A percentile compares a stretch with the other conserved stretches of the same genome.
These are phyloP conservation scores for Aspergillus sp. DNA, from an alignment of 2,329 filamentous ascomycete species.

Conservation along the genomic window DNA sequence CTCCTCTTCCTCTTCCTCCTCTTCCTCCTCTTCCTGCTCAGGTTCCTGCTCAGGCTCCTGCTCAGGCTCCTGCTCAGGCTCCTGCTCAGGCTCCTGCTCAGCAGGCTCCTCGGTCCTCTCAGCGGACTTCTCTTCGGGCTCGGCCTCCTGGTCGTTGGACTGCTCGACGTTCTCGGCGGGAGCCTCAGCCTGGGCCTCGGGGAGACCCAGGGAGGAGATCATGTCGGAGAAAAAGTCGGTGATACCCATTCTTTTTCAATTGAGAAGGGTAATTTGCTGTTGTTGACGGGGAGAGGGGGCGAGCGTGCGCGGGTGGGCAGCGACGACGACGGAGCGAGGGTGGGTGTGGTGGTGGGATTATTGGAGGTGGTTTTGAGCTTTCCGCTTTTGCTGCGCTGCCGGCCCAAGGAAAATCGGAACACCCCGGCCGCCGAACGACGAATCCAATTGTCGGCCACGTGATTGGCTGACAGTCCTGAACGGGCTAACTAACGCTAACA, in stretches of 20 bases:
- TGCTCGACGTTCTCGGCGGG: conserved; percentile 46
- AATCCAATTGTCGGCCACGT: conserved; percentile 33
- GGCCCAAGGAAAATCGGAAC: conserved; percentile 36
- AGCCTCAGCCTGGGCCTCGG: conserved; percentile 56
- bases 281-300: conserved; percentile 15
- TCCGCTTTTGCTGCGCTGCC: conserved; percentile 25
- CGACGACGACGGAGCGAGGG: conserved; percentile 24
- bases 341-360: conserved; percentile 27
- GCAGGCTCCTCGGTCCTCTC: conserved; percentile 9
- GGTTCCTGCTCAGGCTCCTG: conserved; percentile 45
- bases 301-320: conserved; percentile 14
- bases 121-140: conserved; percentile 30
- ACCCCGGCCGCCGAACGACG: conserved; percentile 29
- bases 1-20: conserved; percentile 74
- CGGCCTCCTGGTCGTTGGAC: conserved; percentile 39
- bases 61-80: too few species aligned
- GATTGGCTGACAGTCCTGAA: conserved; percentile 27
- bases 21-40: conserved; percentile 50
- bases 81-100: conserved; percentile 34
- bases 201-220: conserved; percentile 58
- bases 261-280: conserved; percentile 24
- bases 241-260: conserved; percentile 51
- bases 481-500: not conserved
- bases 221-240: conserved; percentile 58
- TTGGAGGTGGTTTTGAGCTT: conserved; percentile 9